phyloP scores from a whole-genome alignment of 192 early-diverging fungal genomes.

The Entomortierella lignicola region DNA sequence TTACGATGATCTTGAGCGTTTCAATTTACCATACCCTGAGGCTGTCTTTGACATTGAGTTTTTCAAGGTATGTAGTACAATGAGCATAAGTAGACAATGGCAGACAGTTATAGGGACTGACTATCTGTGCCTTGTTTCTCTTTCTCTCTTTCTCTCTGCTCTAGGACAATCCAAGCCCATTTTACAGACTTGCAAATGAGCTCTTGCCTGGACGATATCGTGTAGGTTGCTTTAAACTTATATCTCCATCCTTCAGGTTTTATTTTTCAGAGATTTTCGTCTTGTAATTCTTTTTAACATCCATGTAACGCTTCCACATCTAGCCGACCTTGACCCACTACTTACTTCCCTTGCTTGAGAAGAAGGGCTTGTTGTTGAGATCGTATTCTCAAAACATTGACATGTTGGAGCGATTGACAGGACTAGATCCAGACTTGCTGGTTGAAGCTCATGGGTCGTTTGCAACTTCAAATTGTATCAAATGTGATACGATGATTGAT shows the following conservation, averaged over 20 bases:
- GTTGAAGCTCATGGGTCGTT: conserved; percentile 98
- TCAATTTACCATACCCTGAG: conserved; percentile 92
- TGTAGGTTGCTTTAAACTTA: conserved; percentile 38
- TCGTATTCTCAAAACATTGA: conserved; percentile 98
- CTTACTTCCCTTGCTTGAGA: conserved; percentile 82
- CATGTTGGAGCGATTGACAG: conserved; percentile 89
- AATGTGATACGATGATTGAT: conserved; percentile 59
- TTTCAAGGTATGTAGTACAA: conserved; percentile 63
- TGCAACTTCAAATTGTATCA: conserved; percentile 82
- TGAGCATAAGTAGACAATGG: neutral
- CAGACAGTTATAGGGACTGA: neutral
- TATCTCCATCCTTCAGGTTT: too few relatives aligned
- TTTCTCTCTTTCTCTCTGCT: neutral
- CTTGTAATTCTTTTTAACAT: too few relatives aligned
- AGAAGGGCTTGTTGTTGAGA: conserved; percentile 76
- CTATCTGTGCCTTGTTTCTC: neutral
- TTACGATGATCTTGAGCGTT: conserved; percentile 90
- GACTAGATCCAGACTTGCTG: conserved; percentile 71
- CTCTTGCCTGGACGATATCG: conserved; percentile 83
- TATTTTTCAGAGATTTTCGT: neutral
- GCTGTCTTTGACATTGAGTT: conserved; percentile 96
- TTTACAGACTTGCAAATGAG: conserved; percentile 91
- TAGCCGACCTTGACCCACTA: conserved; percentile 89
- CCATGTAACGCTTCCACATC: neutral
- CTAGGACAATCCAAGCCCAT: conserved; percentile 83